These are phyloP conservation scores for Phialocephala subalpina DNA, from an alignment of 2,329 filamentous ascomycete genomes.

Conservation along the genomic window DNA sequence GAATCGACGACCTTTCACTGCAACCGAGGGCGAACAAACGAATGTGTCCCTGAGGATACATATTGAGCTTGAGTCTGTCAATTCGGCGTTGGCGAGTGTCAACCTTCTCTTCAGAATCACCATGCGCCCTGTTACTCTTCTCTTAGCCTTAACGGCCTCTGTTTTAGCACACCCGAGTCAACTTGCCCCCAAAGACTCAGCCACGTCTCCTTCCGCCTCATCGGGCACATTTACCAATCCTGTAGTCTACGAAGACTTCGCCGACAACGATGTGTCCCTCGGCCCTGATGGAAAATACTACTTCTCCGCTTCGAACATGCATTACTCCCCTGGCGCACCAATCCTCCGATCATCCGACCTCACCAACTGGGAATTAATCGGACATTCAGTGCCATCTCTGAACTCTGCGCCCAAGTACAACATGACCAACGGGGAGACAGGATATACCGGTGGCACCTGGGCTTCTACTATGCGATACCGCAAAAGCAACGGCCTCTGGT, in stretches of 20 bases:
- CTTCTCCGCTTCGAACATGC: conserved; percentile 61
- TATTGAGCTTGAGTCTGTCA: background rate
- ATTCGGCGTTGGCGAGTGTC: background rate
- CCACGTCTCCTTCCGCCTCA: background rate
- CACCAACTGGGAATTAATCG: conserved; percentile 57
- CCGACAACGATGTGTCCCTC: conserved; percentile 62
- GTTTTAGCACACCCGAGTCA: background rate
- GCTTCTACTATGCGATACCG: conserved; percentile 62
- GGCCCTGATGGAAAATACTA: conserved; percentile 59
- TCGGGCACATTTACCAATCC: conserved; percentile 50
- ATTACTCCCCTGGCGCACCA: conserved; percentile 62
- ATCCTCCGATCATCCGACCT: conserved; percentile 63
- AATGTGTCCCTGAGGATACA: background rate
- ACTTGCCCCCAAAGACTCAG: background rate
- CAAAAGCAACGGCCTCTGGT: conserved; percentile 56
- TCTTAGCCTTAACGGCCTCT: background rate
- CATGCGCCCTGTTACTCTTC: background rate
- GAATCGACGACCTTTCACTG: background rate
- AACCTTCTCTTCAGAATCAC: background rate
- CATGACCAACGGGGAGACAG: conserved; percentile 49
- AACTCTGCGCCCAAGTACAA: conserved; percentile 58
- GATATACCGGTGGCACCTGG: conserved; percentile 64
- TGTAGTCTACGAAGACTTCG: conserved; percentile 62
- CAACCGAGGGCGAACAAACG: background rate
- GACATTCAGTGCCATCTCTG: conserved; percentile 54